phyloP scores from a whole-genome alignment of 192 early-diverging fungal species.

The Mortierella hygrophila region DNA sequence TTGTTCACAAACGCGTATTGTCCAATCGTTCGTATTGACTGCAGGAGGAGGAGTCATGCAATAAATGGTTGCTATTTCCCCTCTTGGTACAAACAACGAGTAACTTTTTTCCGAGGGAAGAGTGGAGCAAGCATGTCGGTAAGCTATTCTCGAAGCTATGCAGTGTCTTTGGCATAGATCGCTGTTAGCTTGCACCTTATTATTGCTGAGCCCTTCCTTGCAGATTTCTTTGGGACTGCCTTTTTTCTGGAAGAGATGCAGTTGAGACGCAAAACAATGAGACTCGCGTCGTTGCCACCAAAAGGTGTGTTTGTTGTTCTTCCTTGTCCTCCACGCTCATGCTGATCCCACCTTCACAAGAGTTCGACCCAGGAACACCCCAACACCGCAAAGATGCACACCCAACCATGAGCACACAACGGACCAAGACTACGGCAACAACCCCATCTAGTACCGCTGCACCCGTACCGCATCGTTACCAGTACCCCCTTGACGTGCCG shows the following conservation, averaged over 20 bases:
- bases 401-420: not conserved
- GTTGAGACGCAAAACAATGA: not conserved
- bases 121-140: too few species aligned
- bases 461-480: constrained; percentile 20
- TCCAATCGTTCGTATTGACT: too few species aligned
- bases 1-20: not conserved
- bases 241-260: too few species aligned
- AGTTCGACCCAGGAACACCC: not conserved
- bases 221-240: too few species aligned
- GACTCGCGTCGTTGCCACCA: not conserved
- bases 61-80: too few species aligned
- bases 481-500: constrained; percentile 26
- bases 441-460: not conserved
- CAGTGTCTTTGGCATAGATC: too few species aligned
- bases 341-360: not conserved
- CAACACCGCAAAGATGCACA: not conserved
- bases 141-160: too few species aligned
- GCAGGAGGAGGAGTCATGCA: too few species aligned
- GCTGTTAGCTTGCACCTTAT: too few species aligned
- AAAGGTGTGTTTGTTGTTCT: not conserved
- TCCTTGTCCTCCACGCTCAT: not conserved
- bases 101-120: too few species aligned
- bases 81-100: too few species aligned
- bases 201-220: too few species aligned
- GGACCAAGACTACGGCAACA: not conserved